phyloP scores from a whole-genome alignment of 805 yeast genomes.

The Yarrowia sp. region DNA sequence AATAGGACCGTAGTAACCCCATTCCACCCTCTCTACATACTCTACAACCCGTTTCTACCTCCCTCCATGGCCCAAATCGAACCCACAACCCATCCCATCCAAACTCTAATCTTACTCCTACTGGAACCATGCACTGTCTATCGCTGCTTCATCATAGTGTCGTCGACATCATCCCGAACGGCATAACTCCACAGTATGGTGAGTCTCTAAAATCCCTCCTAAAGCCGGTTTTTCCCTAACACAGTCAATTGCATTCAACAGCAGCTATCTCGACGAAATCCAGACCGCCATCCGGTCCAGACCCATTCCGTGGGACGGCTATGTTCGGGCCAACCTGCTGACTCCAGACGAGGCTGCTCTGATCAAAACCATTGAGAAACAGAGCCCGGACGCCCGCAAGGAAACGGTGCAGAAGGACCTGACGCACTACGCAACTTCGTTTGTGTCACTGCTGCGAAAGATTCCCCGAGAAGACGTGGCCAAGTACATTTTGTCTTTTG shows the following conservation, averaged over 20 bases:
- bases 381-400: constrained; percentile 37
- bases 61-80: neutral
- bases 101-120: constrained; percentile 1
- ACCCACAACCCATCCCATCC: neutral
- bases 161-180: constrained; percentile 17
- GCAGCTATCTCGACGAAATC: constrained; percentile 38
- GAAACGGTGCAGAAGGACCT: constrained; percentile 40
- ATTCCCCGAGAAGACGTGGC: constrained; percentile 59
- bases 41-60: neutral
- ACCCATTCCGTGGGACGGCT: constrained; percentile 90
- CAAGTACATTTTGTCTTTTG: constrained; percentile 59
- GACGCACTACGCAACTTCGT: constrained; percentile 52
- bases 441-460: constrained; percentile 53
- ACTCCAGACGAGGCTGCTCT: constrained; percentile 63
- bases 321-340: constrained; percentile 67
- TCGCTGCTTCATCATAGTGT: neutral
- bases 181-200: constrained; percentile 1
- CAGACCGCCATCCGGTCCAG: constrained; percentile 64
- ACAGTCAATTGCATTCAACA: constrained; percentile 27
- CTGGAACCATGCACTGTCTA: neutral
- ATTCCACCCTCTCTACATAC: too few relatives aligned
- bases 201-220: neutral
- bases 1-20: too few relatives aligned
- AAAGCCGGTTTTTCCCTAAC: neutral
- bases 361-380: constrained; percentile 52